A percentile compares a stretch with the other conserved stretches of the same genome.
These are phyloP conservation scores for Paulownia fortunei DNA, from an alignment of 257 asterid genomes.

Conservation along the genomic window DNA sequence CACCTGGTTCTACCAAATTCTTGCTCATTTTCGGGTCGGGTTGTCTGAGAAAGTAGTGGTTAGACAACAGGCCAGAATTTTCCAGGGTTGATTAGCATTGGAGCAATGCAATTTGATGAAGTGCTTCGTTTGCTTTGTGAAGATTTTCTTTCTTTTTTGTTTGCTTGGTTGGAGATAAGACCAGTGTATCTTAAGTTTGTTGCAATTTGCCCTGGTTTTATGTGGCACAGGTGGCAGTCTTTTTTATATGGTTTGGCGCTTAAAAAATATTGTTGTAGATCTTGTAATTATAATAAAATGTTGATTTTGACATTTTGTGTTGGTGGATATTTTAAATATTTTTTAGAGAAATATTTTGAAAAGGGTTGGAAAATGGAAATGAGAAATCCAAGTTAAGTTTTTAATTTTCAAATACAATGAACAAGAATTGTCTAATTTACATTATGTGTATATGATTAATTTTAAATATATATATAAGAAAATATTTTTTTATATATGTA, in stretches of 20 bases:
- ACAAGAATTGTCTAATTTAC: too few relatives aligned
- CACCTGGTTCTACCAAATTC: constrained; percentile 14
- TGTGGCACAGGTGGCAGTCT: not conserved
- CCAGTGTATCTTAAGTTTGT: not conserved
- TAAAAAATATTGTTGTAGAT: too few relatives aligned
- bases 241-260: not conserved
- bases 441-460: too few relatives aligned
- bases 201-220: constrained; percentile 8
- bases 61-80: not conserved
- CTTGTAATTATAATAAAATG: too few relatives aligned
- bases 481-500: too few relatives aligned
- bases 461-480: too few relatives aligned
- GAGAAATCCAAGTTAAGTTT: too few relatives aligned
- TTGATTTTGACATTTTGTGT: too few relatives aligned
- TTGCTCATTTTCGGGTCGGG: constrained; percentile 3
- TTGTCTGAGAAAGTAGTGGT: not conserved
- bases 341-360: too few relatives aligned
- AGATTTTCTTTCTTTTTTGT: not conserved
- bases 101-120: not conserved
- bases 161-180: not conserved
- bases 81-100: not conserved
- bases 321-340: too few relatives aligned
- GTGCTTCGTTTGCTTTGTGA: not conserved
- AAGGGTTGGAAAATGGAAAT: too few relatives aligned
- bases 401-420: too few relatives aligned